Percentiles rank a stretch among this genome's conserved stretches.
phyloP scores from a whole-genome alignment of 1,284 basidiomycete species.

The Vanrija sp. region DNA sequence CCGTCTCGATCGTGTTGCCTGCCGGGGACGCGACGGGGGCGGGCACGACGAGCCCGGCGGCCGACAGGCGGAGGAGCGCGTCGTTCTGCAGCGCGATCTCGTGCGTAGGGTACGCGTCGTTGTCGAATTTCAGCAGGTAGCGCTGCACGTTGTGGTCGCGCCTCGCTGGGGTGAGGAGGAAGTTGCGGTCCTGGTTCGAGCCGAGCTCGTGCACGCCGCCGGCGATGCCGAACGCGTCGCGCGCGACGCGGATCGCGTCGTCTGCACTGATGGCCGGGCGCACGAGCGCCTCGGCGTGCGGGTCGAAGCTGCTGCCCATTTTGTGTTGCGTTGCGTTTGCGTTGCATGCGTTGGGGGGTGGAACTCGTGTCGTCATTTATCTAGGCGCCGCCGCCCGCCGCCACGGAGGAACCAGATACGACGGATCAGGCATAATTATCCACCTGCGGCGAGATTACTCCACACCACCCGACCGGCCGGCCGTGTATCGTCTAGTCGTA shows the following conservation, averaged over 20 bases:
- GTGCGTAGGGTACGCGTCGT: constrained; percentile 1
- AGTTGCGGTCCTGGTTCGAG: constrained; percentile 15
- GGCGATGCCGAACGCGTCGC: background rate
- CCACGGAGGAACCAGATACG: too few species aligned
- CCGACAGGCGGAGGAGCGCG: background rate
- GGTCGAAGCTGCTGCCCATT: constrained; percentile 6
- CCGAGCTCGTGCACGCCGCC: constrained; percentile 9
- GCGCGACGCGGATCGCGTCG: constrained; percentile 4
- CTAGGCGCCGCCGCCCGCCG: too few species aligned
- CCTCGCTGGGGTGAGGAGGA: background rate
- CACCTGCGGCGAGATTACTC: too few species aligned
- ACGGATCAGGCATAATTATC: too few species aligned
- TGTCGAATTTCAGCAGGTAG: constrained; percentile 16
- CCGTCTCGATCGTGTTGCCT: background rate
- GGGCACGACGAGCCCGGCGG: background rate
- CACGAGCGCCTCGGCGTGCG: constrained; percentile 5
- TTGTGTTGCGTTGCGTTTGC: too few species aligned
- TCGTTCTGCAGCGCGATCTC: constrained; percentile 13
- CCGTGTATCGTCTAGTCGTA: too few species aligned
- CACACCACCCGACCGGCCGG: too few species aligned
- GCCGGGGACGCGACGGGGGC: background rate
- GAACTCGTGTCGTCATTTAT: too few species aligned
- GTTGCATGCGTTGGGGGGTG: too few species aligned
- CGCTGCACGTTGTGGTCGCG: background rate
- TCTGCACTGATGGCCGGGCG: background rate